Base-by-base conservation (phyloP, 352 stramenopile species). In the Globisporangium spiculum region DNA sequence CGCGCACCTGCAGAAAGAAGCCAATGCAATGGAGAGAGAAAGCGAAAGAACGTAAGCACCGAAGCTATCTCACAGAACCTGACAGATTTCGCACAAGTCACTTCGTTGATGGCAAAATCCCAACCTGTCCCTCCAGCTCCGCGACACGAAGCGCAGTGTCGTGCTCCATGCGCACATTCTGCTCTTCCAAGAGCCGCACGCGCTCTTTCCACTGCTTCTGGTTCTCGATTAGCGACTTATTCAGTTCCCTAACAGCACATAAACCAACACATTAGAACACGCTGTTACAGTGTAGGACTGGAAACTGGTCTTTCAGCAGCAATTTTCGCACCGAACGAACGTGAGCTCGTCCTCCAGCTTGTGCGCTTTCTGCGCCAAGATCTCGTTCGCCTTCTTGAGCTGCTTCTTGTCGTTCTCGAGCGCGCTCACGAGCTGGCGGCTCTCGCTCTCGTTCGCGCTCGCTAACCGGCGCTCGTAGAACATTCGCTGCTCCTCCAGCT, bases 401-500 rank as follows among this genome's bases (percentile, higher is more conserved):
- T 86, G 69, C 64, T 94, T 93, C 61, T 90, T 87, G 58, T 95
- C 90, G n/a, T 90, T 73, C 61, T 94, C 86, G 6, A 94, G 72
- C 36, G 76, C 70, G 46, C 70, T 83, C 46, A 88, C 66, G 27
- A 86, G 63, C 38, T 89, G 81, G 0, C 78, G 80, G 55, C 77
- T 79, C 44, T 89, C 78, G 30, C 73, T 78, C 66, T 93, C 86
- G 58, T 86, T 80, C 12, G 80, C 73, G 55, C 75, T 84, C n/a
- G 83, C 74, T 50, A 94, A 75, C 2, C 84, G 67, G 0, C 86
- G 85, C 70, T 98, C 94, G 66, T 98, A 98, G 68, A 93, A 98
- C 32, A 97, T 74, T 0, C 96, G 88, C 79, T 99, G 97, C 60
- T 98, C 90, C 68, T 99, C 94, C 55, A 99, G 77, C 84, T 99